Evolutionary conservation across 768 basidiomycete genomes (phyloP).

Genomic region (Suillus paluster): DNA sequence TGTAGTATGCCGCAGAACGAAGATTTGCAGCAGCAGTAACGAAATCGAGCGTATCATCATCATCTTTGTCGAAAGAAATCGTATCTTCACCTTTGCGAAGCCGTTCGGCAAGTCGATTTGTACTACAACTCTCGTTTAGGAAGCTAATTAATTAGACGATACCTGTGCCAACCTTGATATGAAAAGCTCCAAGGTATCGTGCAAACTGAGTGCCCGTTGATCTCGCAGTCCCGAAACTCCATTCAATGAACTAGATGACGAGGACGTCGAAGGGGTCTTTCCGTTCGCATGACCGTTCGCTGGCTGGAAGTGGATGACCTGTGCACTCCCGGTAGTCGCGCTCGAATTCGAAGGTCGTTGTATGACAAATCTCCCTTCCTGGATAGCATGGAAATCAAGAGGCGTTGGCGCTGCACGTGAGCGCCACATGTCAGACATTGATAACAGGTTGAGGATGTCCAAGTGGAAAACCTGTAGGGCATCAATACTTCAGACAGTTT

Average conservation of each 20-base stretch:
- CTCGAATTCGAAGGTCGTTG: conserved; percentile 31
- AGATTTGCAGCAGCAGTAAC: conserved; percentile 95
- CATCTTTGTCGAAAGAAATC: conserved; percentile 96
- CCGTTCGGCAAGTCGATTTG: conserved; percentile 76
- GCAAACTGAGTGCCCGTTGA: conserved; percentile 74
- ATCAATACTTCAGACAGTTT: not conserved
- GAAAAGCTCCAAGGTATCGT: conserved; percentile 85
- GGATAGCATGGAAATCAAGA: conserved; percentile 79
- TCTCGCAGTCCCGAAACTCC: conserved; percentile 64
- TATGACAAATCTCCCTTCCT: conserved; percentile 61
- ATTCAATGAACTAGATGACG: conserved; percentile 17
- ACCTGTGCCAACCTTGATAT: conserved; percentile 66
- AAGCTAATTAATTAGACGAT: not conserved
- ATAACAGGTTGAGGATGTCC: conserved; percentile 87
- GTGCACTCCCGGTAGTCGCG: conserved; percentile 17
- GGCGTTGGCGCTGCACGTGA: conserved; percentile 85
- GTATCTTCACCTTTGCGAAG: conserved; percentile 67
- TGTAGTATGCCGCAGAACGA: conserved; percentile 88
- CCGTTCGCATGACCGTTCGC: conserved; percentile 33
- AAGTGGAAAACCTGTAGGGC: conserved; percentile 75
- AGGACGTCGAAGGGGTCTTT: conserved; percentile 3
- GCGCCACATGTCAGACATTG: conserved; percentile 98
- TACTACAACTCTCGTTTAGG: conserved; percentile 48
- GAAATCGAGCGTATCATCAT: conserved; percentile 95
- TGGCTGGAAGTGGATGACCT: conserved; percentile 2